Evolutionary conservation across 768 basidiomycete species (phyloP).

Genomic region (Hericium alpestre): DNA sequence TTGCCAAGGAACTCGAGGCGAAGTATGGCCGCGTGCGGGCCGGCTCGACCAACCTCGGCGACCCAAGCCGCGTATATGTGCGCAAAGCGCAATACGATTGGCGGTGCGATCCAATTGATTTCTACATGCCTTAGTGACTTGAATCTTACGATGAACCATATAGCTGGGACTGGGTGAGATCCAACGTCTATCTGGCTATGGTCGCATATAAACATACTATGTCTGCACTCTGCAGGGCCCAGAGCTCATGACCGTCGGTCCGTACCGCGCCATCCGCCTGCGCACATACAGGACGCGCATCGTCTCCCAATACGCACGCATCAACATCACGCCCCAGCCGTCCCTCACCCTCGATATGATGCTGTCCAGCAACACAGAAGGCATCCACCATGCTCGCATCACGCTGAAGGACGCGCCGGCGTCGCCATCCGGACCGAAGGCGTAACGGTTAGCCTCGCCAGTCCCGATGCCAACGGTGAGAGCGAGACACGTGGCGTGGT

Average conservation of each 20-base stretch:
- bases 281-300: conserved; percentile 59
- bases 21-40: conserved; percentile 38
- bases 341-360: conserved; percentile 37
- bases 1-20: conserved; percentile 69
- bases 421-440: too few relatives aligned
- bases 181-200: conserved; percentile 15
- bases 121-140: too few relatives aligned
- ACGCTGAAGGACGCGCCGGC: too few relatives aligned
- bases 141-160: conserved; percentile 24
- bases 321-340: conserved; percentile 46
- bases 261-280: conserved; percentile 73
- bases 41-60: conserved; percentile 72
- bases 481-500: neutral
- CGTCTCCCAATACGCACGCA: conserved; percentile 46
- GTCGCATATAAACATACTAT: neutral
- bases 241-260: conserved; percentile 78
- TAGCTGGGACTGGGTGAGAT: conserved; percentile 78
- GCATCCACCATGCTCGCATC: conserved; percentile 9
- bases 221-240: conserved; percentile 35
- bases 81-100: conserved; percentile 91
- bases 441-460: too few relatives aligned
- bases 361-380: conserved; percentile 29
- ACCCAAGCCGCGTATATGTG: conserved; percentile 80
- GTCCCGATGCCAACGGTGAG: too few relatives aligned
- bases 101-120: conserved; percentile 13